A percentile compares a stretch with the other conserved stretches of the same genome.
Conservation (phyloP, 1,284 basidiomycete species). For the Boletus putidus region DNA sequence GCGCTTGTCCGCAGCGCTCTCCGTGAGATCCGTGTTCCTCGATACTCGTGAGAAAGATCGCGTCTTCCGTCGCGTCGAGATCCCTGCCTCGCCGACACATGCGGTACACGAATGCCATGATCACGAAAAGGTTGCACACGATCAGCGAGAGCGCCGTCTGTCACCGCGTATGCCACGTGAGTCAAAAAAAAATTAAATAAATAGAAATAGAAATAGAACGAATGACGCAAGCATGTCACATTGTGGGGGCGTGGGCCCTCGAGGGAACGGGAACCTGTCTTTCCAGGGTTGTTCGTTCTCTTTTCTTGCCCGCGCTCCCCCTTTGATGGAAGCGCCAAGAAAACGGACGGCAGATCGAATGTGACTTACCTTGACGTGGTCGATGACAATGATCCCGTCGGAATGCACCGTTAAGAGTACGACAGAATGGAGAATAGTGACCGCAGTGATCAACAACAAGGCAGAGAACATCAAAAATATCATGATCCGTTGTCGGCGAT, state of each 20-base stretch:
- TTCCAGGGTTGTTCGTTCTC: neutral
- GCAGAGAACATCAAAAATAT: slow-evolving; percentile 25
- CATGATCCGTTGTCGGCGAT: slow-evolving; percentile 22
- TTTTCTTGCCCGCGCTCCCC: too few relatives aligned
- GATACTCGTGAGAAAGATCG: slow-evolving; percentile 16
- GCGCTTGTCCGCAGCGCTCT: neutral
- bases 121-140: slow-evolving; percentile 36
- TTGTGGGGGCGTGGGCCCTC: neutral
- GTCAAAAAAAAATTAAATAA: neutral
- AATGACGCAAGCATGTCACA: neutral
- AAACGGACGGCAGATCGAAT: neutral
- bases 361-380: slow-evolving; percentile 26
- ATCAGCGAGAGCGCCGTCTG: slow-evolving; percentile 26
- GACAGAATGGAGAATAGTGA: slow-evolving; percentile 25
- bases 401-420: slow-evolving; percentile 5
- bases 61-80: slow-evolving; percentile 7
- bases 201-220: neutral
- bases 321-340: neutral
- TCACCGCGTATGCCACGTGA: neutral
- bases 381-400: slow-evolving; percentile 19
- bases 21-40: neutral
- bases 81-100: slow-evolving; percentile 12
- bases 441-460: slow-evolving; percentile 17
- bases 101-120: slow-evolving; percentile 28
- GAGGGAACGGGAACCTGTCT: neutral